These are phyloP conservation scores for Globisporangium iwayamae DNA, from an alignment of 352 stramenopile species.

Conservation along the genomic window DNA sequence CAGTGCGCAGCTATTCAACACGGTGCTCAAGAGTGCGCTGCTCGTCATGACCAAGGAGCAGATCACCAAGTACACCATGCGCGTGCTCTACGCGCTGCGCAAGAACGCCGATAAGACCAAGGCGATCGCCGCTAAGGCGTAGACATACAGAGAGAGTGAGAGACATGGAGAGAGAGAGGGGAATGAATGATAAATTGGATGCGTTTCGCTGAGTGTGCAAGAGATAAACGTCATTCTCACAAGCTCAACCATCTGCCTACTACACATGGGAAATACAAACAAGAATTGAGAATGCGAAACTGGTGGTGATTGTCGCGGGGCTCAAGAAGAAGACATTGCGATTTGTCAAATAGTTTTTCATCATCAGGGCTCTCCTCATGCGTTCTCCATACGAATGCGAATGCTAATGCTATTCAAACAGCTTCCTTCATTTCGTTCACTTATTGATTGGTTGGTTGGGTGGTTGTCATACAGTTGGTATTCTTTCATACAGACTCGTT, in stretches of 20 bases:
- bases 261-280: background rate
- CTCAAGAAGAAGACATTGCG: too few species aligned
- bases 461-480: background rate
- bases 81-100: constrained; percentile 60
- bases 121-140: constrained; percentile 13
- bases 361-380: too few species aligned
- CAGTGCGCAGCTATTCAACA: constrained; percentile 79
- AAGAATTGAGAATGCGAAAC: background rate
- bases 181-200: too few species aligned
- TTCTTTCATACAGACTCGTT: background rate
- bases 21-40: constrained; percentile 77
- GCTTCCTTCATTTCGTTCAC: background rate
- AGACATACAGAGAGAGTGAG: background rate
- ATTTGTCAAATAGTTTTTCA: too few species aligned
- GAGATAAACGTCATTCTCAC: background rate
- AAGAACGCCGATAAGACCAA: constrained; percentile 23
- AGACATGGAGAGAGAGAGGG: background rate
- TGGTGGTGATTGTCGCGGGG: background rate
- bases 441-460: background rate
- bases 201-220: too few species aligned
- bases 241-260: background rate
- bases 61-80: constrained; percentile 75
- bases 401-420: too few species aligned
- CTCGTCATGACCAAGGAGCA: constrained; percentile 85
- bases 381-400: too few species aligned